A percentile compares a stretch with the other conserved stretches of the same genome.
These are phyloP conservation scores for Ceratopteris richardii DNA, from an alignment of 75 land plant species.

Conservation along the genomic window DNA sequence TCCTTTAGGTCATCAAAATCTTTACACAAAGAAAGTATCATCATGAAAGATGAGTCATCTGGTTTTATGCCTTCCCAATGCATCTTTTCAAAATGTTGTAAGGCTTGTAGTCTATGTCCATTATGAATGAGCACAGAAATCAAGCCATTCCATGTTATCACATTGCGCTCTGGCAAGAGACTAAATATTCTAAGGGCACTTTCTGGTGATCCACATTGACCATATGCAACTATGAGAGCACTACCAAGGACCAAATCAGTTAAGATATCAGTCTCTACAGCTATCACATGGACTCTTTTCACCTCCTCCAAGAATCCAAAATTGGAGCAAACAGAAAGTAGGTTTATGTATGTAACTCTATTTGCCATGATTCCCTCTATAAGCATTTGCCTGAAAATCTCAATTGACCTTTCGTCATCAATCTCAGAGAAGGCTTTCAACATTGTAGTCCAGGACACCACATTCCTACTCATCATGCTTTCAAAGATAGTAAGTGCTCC, in stretches of 20 bases:
- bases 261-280: conserved; percentile 14
- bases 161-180: conserved; percentile 37
- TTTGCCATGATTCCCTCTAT: conserved; percentile 30
- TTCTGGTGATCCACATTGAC: conserved; percentile 39
- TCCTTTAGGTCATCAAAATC: neutral
- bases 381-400: conserved; percentile 38
- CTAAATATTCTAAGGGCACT: conserved; percentile 46
- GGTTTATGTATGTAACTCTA: conserved; percentile 38
- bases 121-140: conserved; percentile 60
- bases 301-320: conserved; percentile 29
- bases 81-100: conserved; percentile 1
- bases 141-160: conserved; percentile 66
- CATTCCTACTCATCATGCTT: conserved; percentile 38
- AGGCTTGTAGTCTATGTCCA: conserved; percentile 21
- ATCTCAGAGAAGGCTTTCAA: conserved; percentile 46
- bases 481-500: conserved; percentile 38
- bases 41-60: neutral
- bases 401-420: conserved; percentile 29
- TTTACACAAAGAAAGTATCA: neutral
- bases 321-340: conserved; percentile 45
- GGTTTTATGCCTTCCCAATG: neutral
- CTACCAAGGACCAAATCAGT: conserved; percentile 21
- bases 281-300: conserved; percentile 35
- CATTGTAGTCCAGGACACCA: conserved; percentile 70
- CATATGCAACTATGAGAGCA: conserved; percentile 67